phyloP scores from a whole-genome alignment of 805 yeast genomes.

The Saccharomycopsis babjevae region DNA sequence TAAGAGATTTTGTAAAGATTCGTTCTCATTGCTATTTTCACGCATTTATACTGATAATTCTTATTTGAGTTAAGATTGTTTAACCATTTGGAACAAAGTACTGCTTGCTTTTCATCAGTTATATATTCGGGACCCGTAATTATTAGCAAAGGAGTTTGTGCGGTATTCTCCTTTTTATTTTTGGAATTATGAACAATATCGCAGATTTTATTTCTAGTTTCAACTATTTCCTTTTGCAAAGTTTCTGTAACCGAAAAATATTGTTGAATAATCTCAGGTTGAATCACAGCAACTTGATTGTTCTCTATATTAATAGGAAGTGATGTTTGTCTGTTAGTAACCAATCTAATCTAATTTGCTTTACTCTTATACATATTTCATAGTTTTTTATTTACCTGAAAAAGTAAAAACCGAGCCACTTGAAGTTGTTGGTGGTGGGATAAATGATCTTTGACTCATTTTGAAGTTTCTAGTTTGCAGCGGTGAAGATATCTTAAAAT shows the following conservation, averaged over 20 bases:
- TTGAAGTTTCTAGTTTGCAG: background rate
- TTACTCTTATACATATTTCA: background rate
- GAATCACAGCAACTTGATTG: conserved; percentile 31
- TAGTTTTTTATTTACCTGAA: background rate
- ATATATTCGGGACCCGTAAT: conserved; percentile 33
- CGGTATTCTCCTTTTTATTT: background rate
- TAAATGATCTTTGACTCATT: background rate
- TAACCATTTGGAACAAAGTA: conserved; percentile 35
- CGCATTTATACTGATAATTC: background rate
- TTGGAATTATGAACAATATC: conserved; percentile 20
- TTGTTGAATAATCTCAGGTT: conserved; percentile 36
- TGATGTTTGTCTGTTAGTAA: background rate
- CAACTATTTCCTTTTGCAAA: conserved; percentile 25
- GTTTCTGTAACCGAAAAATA: conserved; percentile 28
- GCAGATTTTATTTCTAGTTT: conserved; percentile 22
- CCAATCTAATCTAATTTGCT: background rate
- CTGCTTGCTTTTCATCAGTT: conserved; percentile 26
- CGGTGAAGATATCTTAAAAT: no score
- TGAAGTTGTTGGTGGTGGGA: conserved; percentile 18
- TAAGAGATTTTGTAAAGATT: conserved; percentile 23
- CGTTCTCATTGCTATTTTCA: conserved; percentile 26
- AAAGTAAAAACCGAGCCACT: conserved; percentile 2
- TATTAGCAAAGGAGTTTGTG: conserved; percentile 24
- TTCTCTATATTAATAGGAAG: conserved; percentile 19
- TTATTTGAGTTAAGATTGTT: conserved; percentile 1